A percentile compares a stretch with the other conserved stretches of the same genome.
Evolutionary conservation across 2,329 filamentous ascomycete species (phyloP).

Genomic region (Aspergillus brasiliensis): DNA sequence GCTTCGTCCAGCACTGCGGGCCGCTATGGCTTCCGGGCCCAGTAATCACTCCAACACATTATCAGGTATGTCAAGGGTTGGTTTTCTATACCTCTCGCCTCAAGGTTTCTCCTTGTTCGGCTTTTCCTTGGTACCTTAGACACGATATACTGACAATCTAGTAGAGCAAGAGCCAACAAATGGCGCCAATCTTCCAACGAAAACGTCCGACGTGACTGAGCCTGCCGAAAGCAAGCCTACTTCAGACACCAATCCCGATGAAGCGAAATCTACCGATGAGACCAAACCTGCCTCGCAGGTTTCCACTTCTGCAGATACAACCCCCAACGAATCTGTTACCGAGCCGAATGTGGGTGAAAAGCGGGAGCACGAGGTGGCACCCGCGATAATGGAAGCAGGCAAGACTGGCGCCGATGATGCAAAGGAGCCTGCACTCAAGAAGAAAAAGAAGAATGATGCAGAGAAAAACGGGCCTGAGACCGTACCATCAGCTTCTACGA

Average conservation of each 20-base stretch:
- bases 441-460: conserved; percentile 37
- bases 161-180: conserved; percentile 15
- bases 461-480: conserved; percentile 16
- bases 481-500: conserved; percentile 12
- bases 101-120: background rate
- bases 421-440: conserved; percentile 35
- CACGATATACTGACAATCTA: conserved; percentile 20
- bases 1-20: conserved; percentile 13
- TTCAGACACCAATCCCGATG: conserved; percentile 9
- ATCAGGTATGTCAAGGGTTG: conserved; percentile 27
- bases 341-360: conserved; percentile 25
- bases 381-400: conserved; percentile 4
- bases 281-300: conserved; percentile 13
- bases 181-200: conserved; percentile 3
- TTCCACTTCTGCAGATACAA: conserved; percentile 1
- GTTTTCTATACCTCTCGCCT: background rate
- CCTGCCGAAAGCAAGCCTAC: conserved; percentile 4
- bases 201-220: background rate
- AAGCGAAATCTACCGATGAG: conserved; percentile 14
- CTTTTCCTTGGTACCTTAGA: background rate
- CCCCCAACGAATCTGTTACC: background rate
- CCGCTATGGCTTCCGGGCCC: conserved; percentile 30
- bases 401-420: conserved; percentile 18
- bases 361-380: conserved; percentile 23
- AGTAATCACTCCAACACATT: conserved; percentile 14